phyloP scores from a whole-genome alignment of 2,329 filamentous ascomycete species.

The Paraphaeosphaeria minitans region DNA sequence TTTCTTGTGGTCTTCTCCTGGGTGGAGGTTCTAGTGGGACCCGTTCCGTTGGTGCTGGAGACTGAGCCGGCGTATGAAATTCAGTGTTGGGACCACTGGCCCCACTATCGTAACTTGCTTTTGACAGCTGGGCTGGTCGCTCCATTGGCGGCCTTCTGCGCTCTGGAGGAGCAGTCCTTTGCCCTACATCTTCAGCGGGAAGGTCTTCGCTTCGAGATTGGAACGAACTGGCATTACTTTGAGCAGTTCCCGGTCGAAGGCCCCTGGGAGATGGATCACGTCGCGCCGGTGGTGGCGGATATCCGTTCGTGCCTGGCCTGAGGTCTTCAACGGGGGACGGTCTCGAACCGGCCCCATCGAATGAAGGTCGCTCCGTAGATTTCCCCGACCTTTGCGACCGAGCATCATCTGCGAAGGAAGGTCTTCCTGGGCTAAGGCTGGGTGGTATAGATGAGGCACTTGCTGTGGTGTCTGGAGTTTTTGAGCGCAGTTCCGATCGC shows the following conservation, averaged over 20 bases:
- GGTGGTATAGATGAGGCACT: slow-evolving; percentile 24
- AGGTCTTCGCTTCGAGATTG: slow-evolving; percentile 36
- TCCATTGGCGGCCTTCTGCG: slow-evolving; percentile 71
- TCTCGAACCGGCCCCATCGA: slow-evolving; percentile 27
- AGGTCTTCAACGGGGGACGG: slow-evolving; percentile 33
- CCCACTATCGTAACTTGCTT: slow-evolving; percentile 33
- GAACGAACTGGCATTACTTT: slow-evolving; percentile 43
- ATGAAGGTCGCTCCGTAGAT: slow-evolving; percentile 33
- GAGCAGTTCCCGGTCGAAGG: slow-evolving; percentile 42
- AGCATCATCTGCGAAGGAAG: slow-evolving; percentile 36
- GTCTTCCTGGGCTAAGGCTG: slow-evolving; percentile 34
- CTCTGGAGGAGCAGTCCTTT: slow-evolving; percentile 54
- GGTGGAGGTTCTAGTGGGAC: slow-evolving; percentile 12
- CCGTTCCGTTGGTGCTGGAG: slow-evolving; percentile 16
- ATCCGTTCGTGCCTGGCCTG: slow-evolving; percentile 40
- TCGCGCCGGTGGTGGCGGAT: slow-evolving; percentile 26
- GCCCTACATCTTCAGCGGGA: slow-evolving; percentile 28
- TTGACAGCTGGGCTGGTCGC: slow-evolving; percentile 39
- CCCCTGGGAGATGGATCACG: slow-evolving; percentile 42
- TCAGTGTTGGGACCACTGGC: slow-evolving; percentile 24
- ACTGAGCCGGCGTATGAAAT: slow-evolving; percentile 28
- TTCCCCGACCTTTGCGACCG: slow-evolving; percentile 36
- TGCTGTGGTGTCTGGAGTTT: slow-evolving; percentile 36
- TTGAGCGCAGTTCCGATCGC: slow-evolving; percentile 44
- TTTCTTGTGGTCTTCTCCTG: slow-evolving; percentile 20